Percentiles rank a stretch among this genome's conserved stretches.
phyloP scores from a whole-genome alignment of 2,329 filamentous ascomycete genomes.

The Boeremia lycopersici region DNA sequence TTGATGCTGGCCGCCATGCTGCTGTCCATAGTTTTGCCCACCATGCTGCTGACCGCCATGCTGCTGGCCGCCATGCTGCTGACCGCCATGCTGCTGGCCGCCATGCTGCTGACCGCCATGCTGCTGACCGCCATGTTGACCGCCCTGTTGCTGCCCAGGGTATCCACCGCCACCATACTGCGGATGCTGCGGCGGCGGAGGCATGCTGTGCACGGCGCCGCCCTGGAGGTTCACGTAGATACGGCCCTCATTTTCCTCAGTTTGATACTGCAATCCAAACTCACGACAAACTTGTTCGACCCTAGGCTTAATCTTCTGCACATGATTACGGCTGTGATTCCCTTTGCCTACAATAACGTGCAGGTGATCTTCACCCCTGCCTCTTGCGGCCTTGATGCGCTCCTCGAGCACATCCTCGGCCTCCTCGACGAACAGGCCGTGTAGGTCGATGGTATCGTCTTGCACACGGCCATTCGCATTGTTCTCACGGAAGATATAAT shows the following conservation, averaged over 20 bases:
- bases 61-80: constrained; percentile 27
- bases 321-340: constrained; percentile 79
- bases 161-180: constrained; percentile 42
- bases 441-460: constrained; percentile 87
- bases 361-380: constrained; percentile 77
- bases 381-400: constrained; percentile 78
- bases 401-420: constrained; percentile 88
- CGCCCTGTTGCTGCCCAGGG: constrained; percentile 28
- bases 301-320: constrained; percentile 95
- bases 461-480: constrained; percentile 78
- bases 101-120: constrained; percentile 47
- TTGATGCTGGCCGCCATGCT: constrained; percentile 35
- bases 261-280: constrained; percentile 79
- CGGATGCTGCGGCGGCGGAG: constrained; percentile 49
- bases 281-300: constrained; percentile 87
- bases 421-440: constrained; percentile 94
- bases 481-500: constrained; percentile 95
- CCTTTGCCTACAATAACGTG: constrained; percentile 97
- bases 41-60: constrained; percentile 41
- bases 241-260: constrained; percentile 86
- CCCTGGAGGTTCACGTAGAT: constrained; percentile 89
- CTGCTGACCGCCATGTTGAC: constrained; percentile 46
- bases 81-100: constrained; percentile 45
- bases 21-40: constrained; percentile 39
- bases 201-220: constrained; percentile 56